These are phyloP conservation scores for Cystofilobasidium bisporidii DNA, from an alignment of 768 basidiomycete species.

Conservation along the genomic window DNA sequence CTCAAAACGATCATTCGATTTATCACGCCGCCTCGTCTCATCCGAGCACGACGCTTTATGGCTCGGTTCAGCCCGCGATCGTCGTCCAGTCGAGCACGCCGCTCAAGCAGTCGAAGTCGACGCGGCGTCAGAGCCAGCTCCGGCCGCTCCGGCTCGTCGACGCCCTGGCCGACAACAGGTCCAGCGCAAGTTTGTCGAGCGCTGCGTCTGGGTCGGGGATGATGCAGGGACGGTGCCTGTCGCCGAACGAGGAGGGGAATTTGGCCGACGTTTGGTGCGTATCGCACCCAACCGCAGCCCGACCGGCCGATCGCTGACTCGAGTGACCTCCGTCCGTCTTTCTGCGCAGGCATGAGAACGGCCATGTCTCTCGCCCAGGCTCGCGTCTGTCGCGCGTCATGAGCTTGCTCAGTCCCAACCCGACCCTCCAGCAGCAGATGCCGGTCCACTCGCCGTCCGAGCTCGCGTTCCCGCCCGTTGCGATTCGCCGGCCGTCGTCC, in stretches of 20 bases:
- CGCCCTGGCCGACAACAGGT: neutral
- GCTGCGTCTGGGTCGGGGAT: neutral
- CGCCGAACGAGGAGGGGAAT: slow-evolving; percentile 16
- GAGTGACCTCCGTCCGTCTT: no score
- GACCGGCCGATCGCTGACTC: neutral
- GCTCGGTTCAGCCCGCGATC: neutral
- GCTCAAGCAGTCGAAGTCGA: neutral
- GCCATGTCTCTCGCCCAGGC: neutral
- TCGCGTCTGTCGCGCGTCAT: slow-evolving; percentile 15
- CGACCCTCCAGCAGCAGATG: neutral
- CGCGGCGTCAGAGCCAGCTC: neutral
- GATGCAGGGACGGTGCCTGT: slow-evolving; percentile 13
- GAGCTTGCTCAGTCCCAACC: slow-evolving; percentile 12
- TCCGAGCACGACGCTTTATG: no score
- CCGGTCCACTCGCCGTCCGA: neutral
- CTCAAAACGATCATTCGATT: no score
- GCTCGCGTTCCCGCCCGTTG: neutral
- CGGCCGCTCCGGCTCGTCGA: slow-evolving; percentile 10
- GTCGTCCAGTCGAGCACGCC: neutral
- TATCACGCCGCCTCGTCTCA: no score
- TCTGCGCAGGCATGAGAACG: neutral
- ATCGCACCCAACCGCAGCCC: no score
- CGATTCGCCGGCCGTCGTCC: neutral
- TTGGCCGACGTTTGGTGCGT: slow-evolving; percentile 11
- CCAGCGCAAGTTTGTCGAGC: neutral